phyloP scores from a whole-genome alignment of 2,329 filamentous ascomycete species.

The Fusarium sp. region DNA sequence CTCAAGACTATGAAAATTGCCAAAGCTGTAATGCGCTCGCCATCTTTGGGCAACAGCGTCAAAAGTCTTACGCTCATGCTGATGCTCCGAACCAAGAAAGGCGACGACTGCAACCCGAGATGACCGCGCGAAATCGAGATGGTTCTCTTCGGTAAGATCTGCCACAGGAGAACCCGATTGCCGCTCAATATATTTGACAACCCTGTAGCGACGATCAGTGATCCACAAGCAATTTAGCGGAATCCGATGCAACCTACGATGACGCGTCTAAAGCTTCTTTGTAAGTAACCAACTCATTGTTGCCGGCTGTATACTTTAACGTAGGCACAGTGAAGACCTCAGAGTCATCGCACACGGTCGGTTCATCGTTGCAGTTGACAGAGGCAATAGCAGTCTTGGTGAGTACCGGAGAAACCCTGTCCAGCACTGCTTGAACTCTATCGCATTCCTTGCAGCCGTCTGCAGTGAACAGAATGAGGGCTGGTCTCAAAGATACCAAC shows the following conservation, averaged over 20 bases:
- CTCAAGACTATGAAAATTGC: background rate
- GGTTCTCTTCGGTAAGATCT: background rate
- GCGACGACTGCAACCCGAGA: background rate
- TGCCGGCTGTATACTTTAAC: background rate
- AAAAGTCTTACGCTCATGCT: accelerated
- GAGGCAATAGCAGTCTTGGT: background rate
- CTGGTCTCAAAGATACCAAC: background rate
- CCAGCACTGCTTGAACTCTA: background rate
- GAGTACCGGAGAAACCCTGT: background rate
- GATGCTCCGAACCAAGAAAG: background rate
- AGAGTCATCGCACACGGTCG: background rate
- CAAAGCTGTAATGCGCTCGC: background rate
- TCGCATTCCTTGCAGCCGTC: conserved; percentile 2
- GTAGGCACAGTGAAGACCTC: background rate
- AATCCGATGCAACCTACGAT: background rate
- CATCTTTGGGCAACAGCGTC: background rate
- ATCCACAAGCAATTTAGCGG: background rate
- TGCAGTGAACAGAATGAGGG: background rate
- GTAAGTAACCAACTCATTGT: background rate
- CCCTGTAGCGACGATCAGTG: background rate
- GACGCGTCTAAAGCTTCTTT: background rate
- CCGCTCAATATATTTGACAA: background rate
- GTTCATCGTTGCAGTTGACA: background rate
- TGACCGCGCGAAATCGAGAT: background rate
- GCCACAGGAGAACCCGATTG: background rate